Evolutionary conservation across 805 yeast species (phyloP).

Genomic region (Lachancea fermentati): DNA sequence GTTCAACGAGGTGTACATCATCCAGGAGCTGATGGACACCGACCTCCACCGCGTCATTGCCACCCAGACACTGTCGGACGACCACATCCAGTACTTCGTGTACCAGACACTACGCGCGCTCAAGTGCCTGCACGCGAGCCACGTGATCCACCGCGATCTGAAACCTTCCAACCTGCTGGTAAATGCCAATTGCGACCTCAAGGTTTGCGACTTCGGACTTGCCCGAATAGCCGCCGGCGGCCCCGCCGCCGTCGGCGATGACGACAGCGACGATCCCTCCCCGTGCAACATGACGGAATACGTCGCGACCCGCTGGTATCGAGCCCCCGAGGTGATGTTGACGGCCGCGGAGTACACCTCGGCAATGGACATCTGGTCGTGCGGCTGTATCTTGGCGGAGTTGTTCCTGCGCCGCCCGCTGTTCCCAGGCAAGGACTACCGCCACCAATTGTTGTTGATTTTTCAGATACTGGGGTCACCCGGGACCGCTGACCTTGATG

Average conservation of each 20-base stretch:
- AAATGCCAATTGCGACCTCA: constrained; percentile 89
- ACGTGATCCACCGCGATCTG: constrained; percentile 86
- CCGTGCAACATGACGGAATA: constrained; percentile 73
- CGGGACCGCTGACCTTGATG: constrained; percentile 64
- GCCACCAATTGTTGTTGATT: constrained; percentile 80
- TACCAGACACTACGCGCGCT: constrained; percentile 88
- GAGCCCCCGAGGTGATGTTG: constrained; percentile 97
- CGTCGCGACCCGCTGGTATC: constrained; percentile 96
- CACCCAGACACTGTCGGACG: constrained; percentile 80
- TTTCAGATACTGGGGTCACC: constrained; percentile 89
- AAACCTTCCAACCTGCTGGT: constrained; percentile 84
- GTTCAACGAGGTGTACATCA: constrained; percentile 82
- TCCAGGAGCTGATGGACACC: constrained; percentile 85
- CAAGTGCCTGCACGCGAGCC: constrained; percentile 89
- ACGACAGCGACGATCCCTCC: constrained; percentile 6
- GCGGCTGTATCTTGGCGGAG: constrained; percentile 93
- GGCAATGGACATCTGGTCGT: constrained; percentile 95
- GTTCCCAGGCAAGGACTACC: constrained; percentile 92
- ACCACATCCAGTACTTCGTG: constrained; percentile 88
- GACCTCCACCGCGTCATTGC: constrained; percentile 77
- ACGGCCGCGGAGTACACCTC: constrained; percentile 90
- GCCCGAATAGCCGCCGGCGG: constrained; percentile 44
- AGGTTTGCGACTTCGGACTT: constrained; percentile 90
- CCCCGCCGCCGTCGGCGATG: constrained; percentile 27
- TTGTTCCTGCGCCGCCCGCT: constrained; percentile 79